Base-by-base conservation (phyloP, 257 asterid species). In the Solanum etuberosum region DNA sequence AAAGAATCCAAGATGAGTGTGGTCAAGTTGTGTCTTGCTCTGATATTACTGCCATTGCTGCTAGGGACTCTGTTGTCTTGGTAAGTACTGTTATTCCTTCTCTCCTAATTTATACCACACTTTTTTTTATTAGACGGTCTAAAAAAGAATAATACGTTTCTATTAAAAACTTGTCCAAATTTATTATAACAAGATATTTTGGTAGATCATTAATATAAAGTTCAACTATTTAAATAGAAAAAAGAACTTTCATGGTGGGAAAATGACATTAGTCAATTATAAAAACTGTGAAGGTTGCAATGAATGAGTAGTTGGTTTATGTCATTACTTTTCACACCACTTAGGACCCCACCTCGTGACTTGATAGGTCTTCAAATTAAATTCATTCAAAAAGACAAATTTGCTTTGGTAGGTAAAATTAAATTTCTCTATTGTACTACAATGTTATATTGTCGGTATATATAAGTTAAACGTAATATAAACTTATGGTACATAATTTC, bases 11-110 rank as follows among this genome's bases (percentile, higher is more conserved):
- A 1, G 8, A 11, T 3, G 67, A 21, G 67, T 93, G 94, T 83
- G 93, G 95, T 6, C 31, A 91, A 65, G 88, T 92, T 20, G 95
- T 86, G 67, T 91, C 93, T 34, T 91, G 93, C 34, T 72, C 93
- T 23, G 94, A 92, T 87, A 90, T 92, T 37, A 40, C 90, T 2
- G 91, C 95, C 40, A 57, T 92, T 38, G 90, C 96, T 5, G 91
- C 96, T 9, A 91, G 94, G 43, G 94, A 92, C 70, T 86, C 95
- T 23, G 94, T 90, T 63, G 89, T 80, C 67, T 91, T 93, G 92
- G 95, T 93, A 80, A 46, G 67, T 21, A 1, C 3, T 37, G 42
- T 37, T 37, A 1, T 37, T 0, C 9, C n/a, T n/a, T 2, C 0
- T 1, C 5, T 54, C 0, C 2, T 54, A 54, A 18, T 54, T 20